Evolutionary conservation across 345 rosid species (phyloP).

Genomic region (Salix suchowensis): DNA sequence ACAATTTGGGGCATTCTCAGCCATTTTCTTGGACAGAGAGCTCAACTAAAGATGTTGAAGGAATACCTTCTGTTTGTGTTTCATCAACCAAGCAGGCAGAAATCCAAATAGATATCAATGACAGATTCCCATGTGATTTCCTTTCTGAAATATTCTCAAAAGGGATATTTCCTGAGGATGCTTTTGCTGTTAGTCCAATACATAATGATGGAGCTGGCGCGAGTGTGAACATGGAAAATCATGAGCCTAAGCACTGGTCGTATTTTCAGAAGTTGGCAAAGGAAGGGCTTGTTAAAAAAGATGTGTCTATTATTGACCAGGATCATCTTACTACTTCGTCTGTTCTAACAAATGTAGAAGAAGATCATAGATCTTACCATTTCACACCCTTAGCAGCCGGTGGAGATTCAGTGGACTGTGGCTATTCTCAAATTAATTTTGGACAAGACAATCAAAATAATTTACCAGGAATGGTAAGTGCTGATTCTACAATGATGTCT

Average conservation of each 20-base stretch:
- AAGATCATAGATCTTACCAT: conserved; percentile 31
- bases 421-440: conserved; percentile 39
- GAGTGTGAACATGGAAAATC: conserved; percentile 68
- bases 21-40: conserved; percentile 35
- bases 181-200: conserved; percentile 31
- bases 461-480: conserved; percentile 28
- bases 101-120: conserved; percentile 75
- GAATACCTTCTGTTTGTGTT: conserved; percentile 25
- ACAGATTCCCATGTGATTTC: conserved; percentile 74
- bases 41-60: conserved; percentile 27
- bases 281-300: conserved; percentile 50
- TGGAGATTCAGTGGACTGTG: conserved; percentile 32
- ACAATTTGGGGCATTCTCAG: conserved; percentile 17
- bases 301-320: conserved; percentile 57
- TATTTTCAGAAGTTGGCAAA: conserved; percentile 83
- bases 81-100: conserved; percentile 56
- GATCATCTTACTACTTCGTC: conserved; percentile 34
- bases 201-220: conserved; percentile 59
- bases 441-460: conserved; percentile 37
- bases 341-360: conserved; percentile 30
- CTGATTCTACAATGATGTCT: conserved; percentile 24
- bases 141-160: conserved; percentile 70
- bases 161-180: conserved; percentile 52
- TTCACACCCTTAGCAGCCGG: conserved; percentile 35
- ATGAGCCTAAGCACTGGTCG: conserved; percentile 78